phyloP scores from a whole-genome alignment of 2,329 filamentous ascomycete genomes.

The Harringtonia lauricola region DNA sequence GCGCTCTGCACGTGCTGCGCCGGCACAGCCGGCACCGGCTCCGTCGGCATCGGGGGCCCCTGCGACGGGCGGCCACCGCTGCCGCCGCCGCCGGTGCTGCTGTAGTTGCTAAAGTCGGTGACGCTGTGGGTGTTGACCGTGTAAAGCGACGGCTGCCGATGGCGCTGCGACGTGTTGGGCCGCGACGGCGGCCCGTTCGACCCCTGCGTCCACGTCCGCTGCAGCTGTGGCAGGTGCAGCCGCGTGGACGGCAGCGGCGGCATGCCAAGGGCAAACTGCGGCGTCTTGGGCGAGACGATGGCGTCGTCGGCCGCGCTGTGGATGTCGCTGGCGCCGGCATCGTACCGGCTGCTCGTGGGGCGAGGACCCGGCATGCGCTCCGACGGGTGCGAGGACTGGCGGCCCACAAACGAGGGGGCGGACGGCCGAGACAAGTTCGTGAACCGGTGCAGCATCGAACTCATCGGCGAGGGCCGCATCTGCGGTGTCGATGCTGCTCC shows the following conservation, averaged over 20 bases:
- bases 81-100: background rate
- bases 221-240: slow-evolving; percentile 29
- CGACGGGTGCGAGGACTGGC: slow-evolving; percentile 2
- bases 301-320: slow-evolving; percentile 11
- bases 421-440: slow-evolving; percentile 15
- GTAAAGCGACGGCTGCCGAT: background rate
- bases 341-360: slow-evolving; percentile 15
- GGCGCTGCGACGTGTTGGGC: slow-evolving; percentile 13
- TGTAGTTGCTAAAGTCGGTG: no score
- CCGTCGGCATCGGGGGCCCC: background rate
- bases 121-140: no score
- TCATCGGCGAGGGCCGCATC: slow-evolving; percentile 4
- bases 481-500: background rate
- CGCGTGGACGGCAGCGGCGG: slow-evolving; percentile 29
- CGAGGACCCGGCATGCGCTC: slow-evolving; percentile 6
- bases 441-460: slow-evolving; percentile 16
- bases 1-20: slow-evolving; percentile 9
- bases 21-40: slow-evolving; percentile 10
- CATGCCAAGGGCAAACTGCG: slow-evolving; percentile 26
- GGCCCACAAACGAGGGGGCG: slow-evolving; percentile 18
- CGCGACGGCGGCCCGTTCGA: slow-evolving; percentile 20
- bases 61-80: background rate
- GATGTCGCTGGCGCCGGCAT: slow-evolving; percentile 5
- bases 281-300: slow-evolving; percentile 33
- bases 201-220: slow-evolving; percentile 25